Evolutionary conservation across 495 filamentous ascomycete species (phyloP), one percentile per base, ranked within the genome.

Genomic region (Hypoxylon perforatum): DNA sequence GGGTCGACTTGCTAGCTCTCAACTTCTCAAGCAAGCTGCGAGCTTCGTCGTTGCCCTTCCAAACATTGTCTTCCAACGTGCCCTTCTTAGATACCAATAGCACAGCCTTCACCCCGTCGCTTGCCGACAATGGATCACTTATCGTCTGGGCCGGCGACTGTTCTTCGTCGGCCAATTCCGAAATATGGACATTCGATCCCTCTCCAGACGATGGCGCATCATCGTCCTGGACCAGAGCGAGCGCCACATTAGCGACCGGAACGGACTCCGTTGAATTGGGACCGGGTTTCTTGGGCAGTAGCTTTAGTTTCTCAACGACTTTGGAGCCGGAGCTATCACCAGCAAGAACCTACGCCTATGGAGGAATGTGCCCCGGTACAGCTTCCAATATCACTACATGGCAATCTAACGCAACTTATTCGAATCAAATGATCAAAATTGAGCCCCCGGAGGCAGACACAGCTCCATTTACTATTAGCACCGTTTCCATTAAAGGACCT

Each of bases 351-450:
- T 96, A 91, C 71, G 72, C 89, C 49, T 96, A 95, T 79, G 93
- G 92, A 35, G 93, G 93, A 48, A 95, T 96, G 93, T 97, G 93
- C 70, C 91, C 92, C 0, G 81, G 76, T 21, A 61, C 76, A 11
- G 79, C 78, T 33, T 68, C 78, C 3, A 78, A 80, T 10, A 62
- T 65, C 4, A 73, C 78, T 6, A 74, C 78, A 15, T 89, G 89
- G 85, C 83, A 90, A 38, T 82, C 85, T 12, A 71, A 82, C 0
- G 92, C 91, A 0, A 83, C 85, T 36, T 97, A 97, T 74, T 92
- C 92, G 3, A 92, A 92, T 70, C 77, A 79, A 9, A 91, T 94
- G 90, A 76, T 91, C 46, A 80, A 78, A 28, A 71, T 93, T 2
- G 73, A 84, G 4, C 75, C 90, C 3, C 67, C 78, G 5, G 73